A percentile compares a stretch with the other conserved stretches of the same genome.
phyloP scores from a whole-genome alignment of 106 monocot genomes.

The Apostasia shenzhenica region DNA sequence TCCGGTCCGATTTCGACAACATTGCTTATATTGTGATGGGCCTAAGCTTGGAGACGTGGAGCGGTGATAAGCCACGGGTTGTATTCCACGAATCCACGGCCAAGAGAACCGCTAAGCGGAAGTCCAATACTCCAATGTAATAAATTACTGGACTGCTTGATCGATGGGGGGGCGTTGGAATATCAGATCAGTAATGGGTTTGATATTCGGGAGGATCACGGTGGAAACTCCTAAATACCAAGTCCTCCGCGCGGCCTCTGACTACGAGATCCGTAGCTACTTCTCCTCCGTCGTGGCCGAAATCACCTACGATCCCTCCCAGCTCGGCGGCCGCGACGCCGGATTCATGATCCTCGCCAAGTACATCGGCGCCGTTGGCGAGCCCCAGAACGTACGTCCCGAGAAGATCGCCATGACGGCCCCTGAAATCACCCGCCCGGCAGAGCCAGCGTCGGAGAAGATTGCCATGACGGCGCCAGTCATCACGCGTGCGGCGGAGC shows the following conservation, averaged over 20 bases:
- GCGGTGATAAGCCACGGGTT: not conserved
- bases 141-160: too few relatives aligned
- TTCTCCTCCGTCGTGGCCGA: slow-evolving; percentile 62
- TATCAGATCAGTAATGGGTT: slow-evolving; percentile 35
- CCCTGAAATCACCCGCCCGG: slow-evolving; percentile 41
- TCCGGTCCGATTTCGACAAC: too few relatives aligned
- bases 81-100: not conserved
- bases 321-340: slow-evolving; percentile 57
- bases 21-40: too few relatives aligned
- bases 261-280: slow-evolving; percentile 89
- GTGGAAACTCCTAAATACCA: slow-evolving; percentile 86
- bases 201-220: slow-evolving; percentile 61
- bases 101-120: not conserved
- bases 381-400: slow-evolving; percentile 56
- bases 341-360: slow-evolving; percentile 86
- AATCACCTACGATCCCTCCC: slow-evolving; percentile 67
- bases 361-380: slow-evolving; percentile 91
- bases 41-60: slow-evolving; percentile 1
- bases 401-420: slow-evolving; percentile 79
- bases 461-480: slow-evolving; percentile 11
- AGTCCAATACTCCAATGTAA: too few relatives aligned
- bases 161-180: too few relatives aligned
- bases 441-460: slow-evolving; percentile 3
- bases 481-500: slow-evolving; percentile 17
- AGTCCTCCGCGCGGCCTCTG: slow-evolving; percentile 41